Evolutionary conservation across 225 moss, liverwort and hornwort species (phyloP), one percentile per base, ranked within the genome.

Genomic region (Pleurozium schreberi): DNA sequence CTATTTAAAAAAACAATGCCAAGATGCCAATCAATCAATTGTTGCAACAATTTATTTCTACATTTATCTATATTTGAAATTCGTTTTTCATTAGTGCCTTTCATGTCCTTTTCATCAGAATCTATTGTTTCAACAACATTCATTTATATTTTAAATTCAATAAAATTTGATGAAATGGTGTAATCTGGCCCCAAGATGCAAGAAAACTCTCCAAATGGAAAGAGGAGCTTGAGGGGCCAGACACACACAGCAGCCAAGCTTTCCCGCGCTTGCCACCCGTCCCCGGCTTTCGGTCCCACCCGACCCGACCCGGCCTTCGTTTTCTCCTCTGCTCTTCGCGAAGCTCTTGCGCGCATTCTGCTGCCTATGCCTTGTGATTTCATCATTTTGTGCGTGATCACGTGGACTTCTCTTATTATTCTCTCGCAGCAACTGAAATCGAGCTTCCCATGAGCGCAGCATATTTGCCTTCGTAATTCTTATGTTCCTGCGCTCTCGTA

Each of bases 201-300:
- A 57, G 57, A 36, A 53, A n/a, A 6, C n/a, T 78, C 78, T 14
- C 55, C 10, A 53, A 78, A 26, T n/a, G 57, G n/a, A 27, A 58
- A 79, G 7, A 27, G n/a, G n/a, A 23, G 38, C 25, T 77, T 52
- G 76, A 25, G 55, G 53, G 38, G 6, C 78, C 20, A 38, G n/a
- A 64, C 31, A 68, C n/a, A 28, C 33, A 4, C 64, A 18, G 25
- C 55, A 86, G 43, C 52, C 52, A 89, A 80, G 58, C 80, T 89
- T 92, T 90, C 91, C 91, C 91, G 91, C 91, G 91, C 86, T 86
- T 82, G 82, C 52, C 86, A 76, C 82, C 85, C 81, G 67, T 43
- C 84, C 77, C 47, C 65, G 28, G 16, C 89, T 45, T n/a, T 75
- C 34, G n/a, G 63, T 36, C 68, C 68, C 59, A 16, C 80, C 64